These are phyloP conservation scores for Salix udensis DNA, from an alignment of 345 rosid species.

Conservation along the genomic window DNA sequence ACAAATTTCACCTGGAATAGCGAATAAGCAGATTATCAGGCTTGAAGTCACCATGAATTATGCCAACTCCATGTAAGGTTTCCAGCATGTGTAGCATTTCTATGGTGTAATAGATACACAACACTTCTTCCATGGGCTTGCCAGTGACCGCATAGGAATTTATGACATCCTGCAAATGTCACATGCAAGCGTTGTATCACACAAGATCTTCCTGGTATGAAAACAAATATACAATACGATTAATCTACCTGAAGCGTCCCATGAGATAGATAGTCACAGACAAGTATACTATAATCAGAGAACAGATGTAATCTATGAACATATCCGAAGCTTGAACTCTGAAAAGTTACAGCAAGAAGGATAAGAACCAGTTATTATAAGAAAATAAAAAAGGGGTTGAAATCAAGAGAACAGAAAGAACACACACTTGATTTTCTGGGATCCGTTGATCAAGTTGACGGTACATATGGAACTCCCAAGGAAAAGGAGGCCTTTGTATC, in stretches of 20 bases:
- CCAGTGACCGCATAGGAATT: slow-evolving; percentile 65
- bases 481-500: slow-evolving; percentile 92
- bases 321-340: slow-evolving; percentile 84
- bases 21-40: slow-evolving; percentile 86
- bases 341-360: slow-evolving; percentile 24
- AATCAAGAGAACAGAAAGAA: slow-evolving; percentile 8
- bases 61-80: slow-evolving; percentile 73
- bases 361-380: background rate
- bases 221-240: background rate
- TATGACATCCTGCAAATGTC: slow-evolving; percentile 72
- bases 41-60: slow-evolving; percentile 97
- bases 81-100: slow-evolving; percentile 91
- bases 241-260: slow-evolving; percentile 82
- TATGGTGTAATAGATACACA: slow-evolving; percentile 83
- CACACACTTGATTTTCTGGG: slow-evolving; percentile 53
- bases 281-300: slow-evolving; percentile 76
- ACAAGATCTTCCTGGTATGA: slow-evolving; percentile 1
- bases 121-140: slow-evolving; percentile 84
- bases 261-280: slow-evolving; percentile 70
- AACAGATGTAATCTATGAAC: slow-evolving; percentile 68
- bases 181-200: slow-evolving; percentile 1
- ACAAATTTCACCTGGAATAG: slow-evolving; percentile 57
- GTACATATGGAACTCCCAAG: slow-evolving; percentile 96
- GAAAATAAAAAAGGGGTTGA: slow-evolving; percentile 3
- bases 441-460: slow-evolving; percentile 85